phyloP scores from a whole-genome alignment of 345 rosid species.

The Pseudoturritis turrita region DNA sequence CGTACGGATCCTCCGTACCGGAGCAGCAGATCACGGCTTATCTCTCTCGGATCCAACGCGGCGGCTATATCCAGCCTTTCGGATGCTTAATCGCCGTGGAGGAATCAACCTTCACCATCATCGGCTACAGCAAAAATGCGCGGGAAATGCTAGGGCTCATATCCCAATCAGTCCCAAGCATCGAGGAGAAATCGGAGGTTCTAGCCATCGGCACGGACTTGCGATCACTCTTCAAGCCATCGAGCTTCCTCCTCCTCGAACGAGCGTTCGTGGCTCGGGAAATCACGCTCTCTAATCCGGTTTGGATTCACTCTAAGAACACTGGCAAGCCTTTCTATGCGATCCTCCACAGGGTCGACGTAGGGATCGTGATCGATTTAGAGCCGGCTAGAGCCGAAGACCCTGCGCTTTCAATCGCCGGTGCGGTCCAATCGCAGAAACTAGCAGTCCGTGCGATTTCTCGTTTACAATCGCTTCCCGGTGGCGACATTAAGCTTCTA shows the following conservation, averaged over 20 bases:
- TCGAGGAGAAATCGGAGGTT: constrained; percentile 69
- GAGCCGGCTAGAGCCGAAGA: constrained; percentile 95
- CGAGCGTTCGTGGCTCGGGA: constrained; percentile 86
- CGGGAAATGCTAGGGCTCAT: constrained; percentile 81
- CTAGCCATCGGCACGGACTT: constrained; percentile 68
- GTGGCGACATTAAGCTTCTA: constrained; percentile 80
- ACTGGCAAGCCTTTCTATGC: constrained; percentile 89
- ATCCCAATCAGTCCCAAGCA: constrained; percentile 78
- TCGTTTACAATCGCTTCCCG: constrained; percentile 81
- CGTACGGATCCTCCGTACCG: constrained; percentile 48
- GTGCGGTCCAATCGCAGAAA: constrained; percentile 98
- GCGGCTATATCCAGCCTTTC: constrained; percentile 84
- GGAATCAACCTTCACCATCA: constrained; percentile 59
- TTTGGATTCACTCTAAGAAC: constrained; percentile 84
- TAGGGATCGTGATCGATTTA: constrained; percentile 92
- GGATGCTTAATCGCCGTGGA: constrained; percentile 92
- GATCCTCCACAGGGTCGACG: constrained; percentile 87
- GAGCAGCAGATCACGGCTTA: constrained; percentile 86
- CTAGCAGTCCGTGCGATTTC: constrained; percentile 92
- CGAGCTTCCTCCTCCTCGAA: constrained; percentile 60
- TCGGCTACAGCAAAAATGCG: constrained; percentile 84
- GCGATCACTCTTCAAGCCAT: constrained; percentile 55
- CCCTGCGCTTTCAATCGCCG: constrained; percentile 93
- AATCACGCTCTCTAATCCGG: constrained; percentile 79
- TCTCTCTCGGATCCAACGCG: constrained; percentile 84